phyloP scores from a whole-genome alignment of 2,329 filamentous ascomycete genomes.

The Talaromyces amestolkiae region DNA sequence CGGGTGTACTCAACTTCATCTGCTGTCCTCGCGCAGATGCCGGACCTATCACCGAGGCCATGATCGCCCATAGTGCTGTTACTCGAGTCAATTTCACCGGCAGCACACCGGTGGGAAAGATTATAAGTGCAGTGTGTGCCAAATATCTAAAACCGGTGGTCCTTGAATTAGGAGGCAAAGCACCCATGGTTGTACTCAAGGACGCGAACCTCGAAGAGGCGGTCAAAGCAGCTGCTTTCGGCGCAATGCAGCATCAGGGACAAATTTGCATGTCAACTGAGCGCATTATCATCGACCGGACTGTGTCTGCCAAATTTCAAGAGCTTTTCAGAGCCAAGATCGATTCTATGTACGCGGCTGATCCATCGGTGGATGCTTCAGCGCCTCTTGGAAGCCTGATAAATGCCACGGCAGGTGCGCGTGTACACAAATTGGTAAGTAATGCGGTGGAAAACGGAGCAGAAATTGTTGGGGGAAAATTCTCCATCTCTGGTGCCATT shows the following conservation, averaged over 20 bases:
- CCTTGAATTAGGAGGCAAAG: neutral
- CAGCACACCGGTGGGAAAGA: neutral
- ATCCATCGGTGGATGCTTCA: neutral
- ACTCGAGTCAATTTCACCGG: neutral
- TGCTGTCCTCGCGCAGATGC: neutral
- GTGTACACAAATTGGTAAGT: neutral
- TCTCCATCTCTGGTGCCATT: neutral
- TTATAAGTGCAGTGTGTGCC: neutral
- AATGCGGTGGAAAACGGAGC: neutral
- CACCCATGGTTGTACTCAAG: neutral
- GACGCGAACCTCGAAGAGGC: neutral
- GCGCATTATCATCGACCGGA: neutral
- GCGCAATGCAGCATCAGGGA: neutral
- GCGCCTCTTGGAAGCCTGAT: neutral
- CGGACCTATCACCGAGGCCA: neutral
- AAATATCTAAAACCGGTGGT: neutral
- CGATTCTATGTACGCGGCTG: neutral
- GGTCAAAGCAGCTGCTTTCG: neutral
- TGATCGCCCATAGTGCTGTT: neutral
- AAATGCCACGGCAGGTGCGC: neutral
- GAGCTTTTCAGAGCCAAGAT: neutral
- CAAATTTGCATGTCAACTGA: neutral
- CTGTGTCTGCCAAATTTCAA: neutral
- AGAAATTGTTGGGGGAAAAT: neutral
- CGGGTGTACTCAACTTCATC: neutral